phyloP scores from a whole-genome alignment of 2,329 filamentous ascomycete genomes.

The Fusarium tuaranense region DNA sequence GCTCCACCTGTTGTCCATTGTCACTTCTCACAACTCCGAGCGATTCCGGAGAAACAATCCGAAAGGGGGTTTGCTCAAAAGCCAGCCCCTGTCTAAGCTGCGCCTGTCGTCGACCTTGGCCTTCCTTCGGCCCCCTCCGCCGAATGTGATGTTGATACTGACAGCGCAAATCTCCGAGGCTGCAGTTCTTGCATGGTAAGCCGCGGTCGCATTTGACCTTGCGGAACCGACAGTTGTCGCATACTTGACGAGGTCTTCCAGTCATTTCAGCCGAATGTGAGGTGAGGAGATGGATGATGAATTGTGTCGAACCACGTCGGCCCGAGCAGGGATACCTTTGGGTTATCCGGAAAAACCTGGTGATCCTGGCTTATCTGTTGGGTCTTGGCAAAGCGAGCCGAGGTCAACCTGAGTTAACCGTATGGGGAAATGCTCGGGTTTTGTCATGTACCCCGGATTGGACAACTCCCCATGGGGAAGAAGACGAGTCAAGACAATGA shows the following conservation, averaged over 20 bases:
- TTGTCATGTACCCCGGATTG: constrained; percentile 4
- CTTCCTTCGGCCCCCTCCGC: constrained; percentile 45
- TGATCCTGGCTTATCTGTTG: not conserved
- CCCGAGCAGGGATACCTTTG: not conserved
- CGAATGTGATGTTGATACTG: constrained; percentile 47
- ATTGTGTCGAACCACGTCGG: not conserved
- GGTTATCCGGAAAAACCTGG: not conserved
- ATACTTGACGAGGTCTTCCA: constrained; percentile 39
- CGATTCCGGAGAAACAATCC: constrained; percentile 35
- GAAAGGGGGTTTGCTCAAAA: constrained; percentile 24
- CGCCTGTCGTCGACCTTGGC: constrained; percentile 44
- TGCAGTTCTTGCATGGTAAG: constrained; percentile 46
- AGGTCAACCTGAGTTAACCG: constrained; percentile 1
- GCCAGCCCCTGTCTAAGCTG: constrained; percentile 45
- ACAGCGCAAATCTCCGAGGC: constrained; percentile 42
- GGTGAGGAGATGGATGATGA: not conserved
- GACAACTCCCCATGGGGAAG: not conserved
- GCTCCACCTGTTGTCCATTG: not conserved
- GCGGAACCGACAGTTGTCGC: constrained; percentile 48
- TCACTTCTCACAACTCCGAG: not conserved
- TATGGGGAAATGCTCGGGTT: constrained; percentile 28
- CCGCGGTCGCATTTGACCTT: constrained; percentile 51
- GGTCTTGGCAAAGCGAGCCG: not conserved
- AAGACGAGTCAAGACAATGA: constrained; percentile 13
- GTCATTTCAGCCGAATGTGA: not conserved